phyloP scores from a whole-genome alignment of 345 rosid species.

The Salix viminalis region DNA sequence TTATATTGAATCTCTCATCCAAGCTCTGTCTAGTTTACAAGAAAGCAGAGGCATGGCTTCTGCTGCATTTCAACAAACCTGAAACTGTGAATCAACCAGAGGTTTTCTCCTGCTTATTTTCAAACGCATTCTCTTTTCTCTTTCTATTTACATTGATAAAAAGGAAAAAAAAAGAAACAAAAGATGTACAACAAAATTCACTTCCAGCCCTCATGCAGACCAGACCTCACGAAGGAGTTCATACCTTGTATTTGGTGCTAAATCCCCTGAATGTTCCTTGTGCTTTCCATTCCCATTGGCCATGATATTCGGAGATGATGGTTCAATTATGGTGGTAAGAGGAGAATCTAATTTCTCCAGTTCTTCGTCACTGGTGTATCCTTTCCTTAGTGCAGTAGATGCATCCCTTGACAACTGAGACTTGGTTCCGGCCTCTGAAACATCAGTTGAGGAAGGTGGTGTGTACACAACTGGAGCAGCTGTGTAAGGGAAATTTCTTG shows the following conservation, averaged over 20 bases:
- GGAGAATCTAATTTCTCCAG: constrained; percentile 80
- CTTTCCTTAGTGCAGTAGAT: constrained; percentile 72
- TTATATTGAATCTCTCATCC: neutral
- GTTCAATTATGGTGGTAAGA: constrained; percentile 53
- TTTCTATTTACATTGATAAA: constrained; percentile 4
- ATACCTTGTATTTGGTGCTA: constrained; percentile 52
- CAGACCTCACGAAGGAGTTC: constrained; percentile 84
- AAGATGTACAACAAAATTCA: constrained; percentile 5
- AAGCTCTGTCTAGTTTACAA: constrained; percentile 6
- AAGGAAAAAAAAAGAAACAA: neutral
- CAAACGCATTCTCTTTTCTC: neutral
- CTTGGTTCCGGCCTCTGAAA: constrained; percentile 49
- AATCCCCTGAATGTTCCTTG: constrained; percentile 11
- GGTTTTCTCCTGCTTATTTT: constrained; percentile 5
- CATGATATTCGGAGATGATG: constrained; percentile 25
- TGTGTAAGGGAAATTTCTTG: constrained; percentile 63
- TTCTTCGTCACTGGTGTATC: constrained; percentile 90
- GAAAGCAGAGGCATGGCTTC: constrained; percentile 1
- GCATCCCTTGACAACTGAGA: constrained; percentile 47
- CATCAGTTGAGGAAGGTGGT: constrained; percentile 53
- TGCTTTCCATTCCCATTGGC: constrained; percentile 34
- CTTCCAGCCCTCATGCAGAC: constrained; percentile 35
- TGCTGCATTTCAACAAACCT: constrained; percentile 8
- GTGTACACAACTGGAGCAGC: constrained; percentile 61
- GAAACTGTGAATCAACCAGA: neutral